Evolutionary conservation across 192 early-diverging fungal genomes (phyloP).

Genomic region (Backusella mclennaniae): DNA sequence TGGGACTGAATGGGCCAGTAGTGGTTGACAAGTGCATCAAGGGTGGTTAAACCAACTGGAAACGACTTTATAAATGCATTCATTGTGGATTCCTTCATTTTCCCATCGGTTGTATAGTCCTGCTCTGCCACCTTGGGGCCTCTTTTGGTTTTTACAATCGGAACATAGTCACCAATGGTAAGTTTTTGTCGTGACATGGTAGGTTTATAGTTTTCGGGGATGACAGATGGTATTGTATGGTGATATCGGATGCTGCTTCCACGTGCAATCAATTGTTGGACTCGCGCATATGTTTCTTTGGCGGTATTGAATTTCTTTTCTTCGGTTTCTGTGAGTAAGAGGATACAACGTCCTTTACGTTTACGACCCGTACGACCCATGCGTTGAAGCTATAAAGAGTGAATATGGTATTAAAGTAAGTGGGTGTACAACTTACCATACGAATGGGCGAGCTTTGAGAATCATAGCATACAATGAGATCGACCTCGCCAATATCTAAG

Average conservation of each 20-base stretch:
- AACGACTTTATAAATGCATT: conserved; percentile 8
- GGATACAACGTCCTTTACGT: conserved; percentile 61
- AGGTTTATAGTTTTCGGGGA: conserved; percentile 51
- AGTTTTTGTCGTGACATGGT: conserved; percentile 47
- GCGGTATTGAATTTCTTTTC: conserved; percentile 54
- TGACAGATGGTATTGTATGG: conserved; percentile 37
- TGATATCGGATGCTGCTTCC: conserved; percentile 51
- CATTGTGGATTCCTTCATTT: conserved; percentile 4
- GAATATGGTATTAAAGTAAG: background rate
- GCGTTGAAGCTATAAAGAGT: conserved; percentile 48
- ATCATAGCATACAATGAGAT: conserved; percentile 92
- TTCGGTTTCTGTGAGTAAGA: conserved; percentile 69
- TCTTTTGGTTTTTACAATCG: conserved; percentile 29
- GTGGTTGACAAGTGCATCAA: background rate
- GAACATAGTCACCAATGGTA: conserved; percentile 45
- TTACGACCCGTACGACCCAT: conserved; percentile 82
- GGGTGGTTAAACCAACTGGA: background rate
- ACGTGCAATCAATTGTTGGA: conserved; percentile 63
- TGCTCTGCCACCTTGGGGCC: conserved; percentile 18
- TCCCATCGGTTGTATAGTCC: conserved; percentile 25
- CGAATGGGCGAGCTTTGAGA: conserved; percentile 71
- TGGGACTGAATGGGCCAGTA: conserved; percentile 8
- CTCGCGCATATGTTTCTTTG: conserved; percentile 55
- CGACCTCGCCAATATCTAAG: conserved; percentile 94
- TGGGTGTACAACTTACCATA: conserved; percentile 52